Evolutionary conservation across 2,329 filamentous ascomycete genomes (phyloP).

Genomic region (Paracamarosporium sp.): DNA sequence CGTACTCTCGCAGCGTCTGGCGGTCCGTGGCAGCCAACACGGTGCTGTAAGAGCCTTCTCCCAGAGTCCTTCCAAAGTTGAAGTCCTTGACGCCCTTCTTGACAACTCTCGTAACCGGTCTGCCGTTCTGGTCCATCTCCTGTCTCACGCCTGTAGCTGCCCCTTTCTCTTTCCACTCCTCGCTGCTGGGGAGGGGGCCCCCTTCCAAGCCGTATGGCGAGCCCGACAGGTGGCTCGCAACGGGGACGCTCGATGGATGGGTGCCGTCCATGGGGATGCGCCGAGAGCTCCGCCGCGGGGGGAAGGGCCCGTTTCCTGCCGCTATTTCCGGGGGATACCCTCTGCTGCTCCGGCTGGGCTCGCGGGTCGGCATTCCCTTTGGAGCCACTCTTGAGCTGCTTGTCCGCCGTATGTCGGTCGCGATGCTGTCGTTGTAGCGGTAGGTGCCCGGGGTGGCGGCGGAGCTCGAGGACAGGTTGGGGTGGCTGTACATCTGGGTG

Average conservation of each 20-base stretch:
- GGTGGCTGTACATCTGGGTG: constrained; percentile 56
- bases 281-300: constrained; percentile 78
- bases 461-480: constrained; percentile 56
- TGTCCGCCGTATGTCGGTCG: constrained; percentile 54
- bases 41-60: constrained; percentile 97
- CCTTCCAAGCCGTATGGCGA: constrained; percentile 63
- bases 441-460: constrained; percentile 50
- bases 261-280: constrained; percentile 64
- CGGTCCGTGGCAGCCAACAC: constrained; percentile 92
- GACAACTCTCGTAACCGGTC: constrained; percentile 79
- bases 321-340: constrained; percentile 69
- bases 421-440: constrained; percentile 55
- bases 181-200: constrained; percentile 70
- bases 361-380: constrained; percentile 69
- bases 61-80: constrained; percentile 86
- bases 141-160: constrained; percentile 84
- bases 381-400: constrained; percentile 69
- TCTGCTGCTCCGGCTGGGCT: constrained; percentile 72
- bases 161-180: constrained; percentile 95
- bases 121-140: constrained; percentile 85
- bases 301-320: constrained; percentile 66
- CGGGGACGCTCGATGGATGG: constrained; percentile 20
- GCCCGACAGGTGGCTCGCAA: constrained; percentile 32
- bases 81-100: constrained; percentile 99
- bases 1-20: constrained; percentile 93